phyloP scores from a whole-genome alignment of 768 basidiomycete species.

The Hygrophorus pudorinus region DNA sequence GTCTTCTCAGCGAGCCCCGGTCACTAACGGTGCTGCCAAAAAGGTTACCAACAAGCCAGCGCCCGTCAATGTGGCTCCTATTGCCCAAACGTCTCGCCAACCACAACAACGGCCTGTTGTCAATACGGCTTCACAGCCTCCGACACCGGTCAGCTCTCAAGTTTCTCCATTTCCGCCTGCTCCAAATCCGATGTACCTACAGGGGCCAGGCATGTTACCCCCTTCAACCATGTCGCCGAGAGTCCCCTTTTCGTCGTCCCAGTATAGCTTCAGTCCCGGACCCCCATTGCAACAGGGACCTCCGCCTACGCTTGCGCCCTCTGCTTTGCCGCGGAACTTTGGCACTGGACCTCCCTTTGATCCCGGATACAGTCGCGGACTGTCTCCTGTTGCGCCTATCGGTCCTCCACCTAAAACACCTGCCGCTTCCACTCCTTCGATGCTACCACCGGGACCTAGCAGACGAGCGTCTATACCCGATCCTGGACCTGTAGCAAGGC shows the following conservation, averaged over 20 bases:
- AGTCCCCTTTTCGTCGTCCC: slow-evolving; percentile 38
- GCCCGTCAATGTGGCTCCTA: slow-evolving; percentile 16
- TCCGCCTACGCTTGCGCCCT: slow-evolving; percentile 40
- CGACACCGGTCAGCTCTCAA: slow-evolving; percentile 41
- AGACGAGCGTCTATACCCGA: slow-evolving; percentile 24
- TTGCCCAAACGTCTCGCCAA: slow-evolving; percentile 27
- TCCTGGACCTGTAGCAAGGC: slow-evolving; percentile 54
- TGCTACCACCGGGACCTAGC: slow-evolving; percentile 18
- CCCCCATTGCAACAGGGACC: slow-evolving; percentile 20
- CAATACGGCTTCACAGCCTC: slow-evolving; percentile 31
- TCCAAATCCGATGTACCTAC: slow-evolving; percentile 39
- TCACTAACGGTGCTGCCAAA: slow-evolving; percentile 41
- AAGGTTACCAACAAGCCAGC: slow-evolving; percentile 50
- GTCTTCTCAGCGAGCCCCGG: slow-evolving; percentile 33
- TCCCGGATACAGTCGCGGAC: slow-evolving; percentile 24
- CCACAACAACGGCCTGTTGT: slow-evolving; percentile 21
- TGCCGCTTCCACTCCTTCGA: slow-evolving; percentile 22
- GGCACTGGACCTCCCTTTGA: slow-evolving; percentile 44
- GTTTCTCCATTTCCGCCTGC: slow-evolving; percentile 31
- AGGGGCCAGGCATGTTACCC: slow-evolving; percentile 30
- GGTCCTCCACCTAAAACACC: slow-evolving; percentile 43
- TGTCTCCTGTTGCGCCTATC: slow-evolving; percentile 38
- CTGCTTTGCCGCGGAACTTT: slow-evolving; percentile 45
- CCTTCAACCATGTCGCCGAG: slow-evolving; percentile 47
- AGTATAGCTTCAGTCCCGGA: slow-evolving; percentile 38